Evolutionary conservation across 805 yeast genomes (phyloP).

Genomic region (Wickerhamiella cacticola): DNA sequence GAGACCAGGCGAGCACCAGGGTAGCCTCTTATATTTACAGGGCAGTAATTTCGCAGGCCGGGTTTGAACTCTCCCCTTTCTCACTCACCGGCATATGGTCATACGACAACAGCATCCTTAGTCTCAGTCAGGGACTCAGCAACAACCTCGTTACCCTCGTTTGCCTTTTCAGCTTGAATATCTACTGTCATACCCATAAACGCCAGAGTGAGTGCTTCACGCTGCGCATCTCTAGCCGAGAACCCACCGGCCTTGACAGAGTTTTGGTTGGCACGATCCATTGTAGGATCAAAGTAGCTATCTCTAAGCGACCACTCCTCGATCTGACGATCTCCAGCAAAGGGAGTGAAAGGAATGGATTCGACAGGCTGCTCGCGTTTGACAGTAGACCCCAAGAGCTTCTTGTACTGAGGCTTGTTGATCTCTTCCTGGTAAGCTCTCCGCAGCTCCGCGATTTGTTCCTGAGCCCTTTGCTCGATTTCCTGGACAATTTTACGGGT

Average conservation of each 20-base stretch:
- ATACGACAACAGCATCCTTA: background rate
- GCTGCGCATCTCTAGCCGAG: constrained; percentile 54
- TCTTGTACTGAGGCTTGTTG: constrained; percentile 28
- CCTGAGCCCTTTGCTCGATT: constrained; percentile 42
- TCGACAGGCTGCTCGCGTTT: constrained; percentile 4
- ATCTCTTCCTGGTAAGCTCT: constrained; percentile 40
- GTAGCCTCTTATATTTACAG: too few relatives aligned
- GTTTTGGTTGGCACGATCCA: constrained; percentile 39
- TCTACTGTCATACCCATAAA: constrained; percentile 81
- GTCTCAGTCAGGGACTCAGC: background rate
- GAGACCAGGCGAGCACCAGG: too few relatives aligned
- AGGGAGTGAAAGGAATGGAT: constrained; percentile 76
- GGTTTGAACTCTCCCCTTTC: too few relatives aligned
- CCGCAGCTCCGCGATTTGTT: constrained; percentile 54
- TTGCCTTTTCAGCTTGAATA: constrained; percentile 45
- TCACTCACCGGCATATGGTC: too few relatives aligned
- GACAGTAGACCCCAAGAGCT: constrained; percentile 22
- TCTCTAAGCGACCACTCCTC: constrained; percentile 39
- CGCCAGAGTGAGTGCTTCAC: constrained; percentile 73
- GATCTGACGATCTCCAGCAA: constrained; percentile 71
- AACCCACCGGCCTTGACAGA: constrained; percentile 82
- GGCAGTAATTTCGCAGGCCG: too few relatives aligned
- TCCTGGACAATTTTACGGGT: constrained; percentile 41
- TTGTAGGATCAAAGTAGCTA: constrained; percentile 52
- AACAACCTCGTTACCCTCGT: background rate